phyloP scores from a whole-genome alignment of 768 basidiomycete species.

The Suillus ampliporus region DNA sequence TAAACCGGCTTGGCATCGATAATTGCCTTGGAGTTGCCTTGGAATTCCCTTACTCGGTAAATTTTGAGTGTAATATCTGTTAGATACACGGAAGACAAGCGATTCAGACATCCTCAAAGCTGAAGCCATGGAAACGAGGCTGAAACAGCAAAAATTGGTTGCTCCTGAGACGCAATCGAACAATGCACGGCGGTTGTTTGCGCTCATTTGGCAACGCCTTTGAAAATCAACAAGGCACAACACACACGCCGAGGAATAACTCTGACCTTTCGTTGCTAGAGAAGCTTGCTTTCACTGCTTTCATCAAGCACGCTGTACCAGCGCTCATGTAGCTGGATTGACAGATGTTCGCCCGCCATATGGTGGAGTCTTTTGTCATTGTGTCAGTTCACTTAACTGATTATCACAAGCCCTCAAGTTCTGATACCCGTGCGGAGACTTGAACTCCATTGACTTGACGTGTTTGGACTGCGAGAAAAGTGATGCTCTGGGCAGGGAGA shows the following conservation, averaged over 20 bases:
- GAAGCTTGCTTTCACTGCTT: too few relatives aligned
- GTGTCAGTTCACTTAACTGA: too few relatives aligned
- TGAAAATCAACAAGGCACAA: constrained; percentile 29
- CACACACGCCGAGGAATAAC: too few relatives aligned
- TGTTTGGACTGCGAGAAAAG: too few relatives aligned
- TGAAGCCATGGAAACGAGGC: constrained; percentile 11
- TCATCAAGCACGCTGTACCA: too few relatives aligned
- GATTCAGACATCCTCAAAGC: constrained; percentile 4
- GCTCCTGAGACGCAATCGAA: constrained; percentile 1
- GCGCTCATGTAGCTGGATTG: not conserved
- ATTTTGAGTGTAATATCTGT: not conserved
- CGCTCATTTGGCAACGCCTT: constrained; percentile 14
- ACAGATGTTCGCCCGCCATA: too few relatives aligned
- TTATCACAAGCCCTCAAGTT: too few relatives aligned
- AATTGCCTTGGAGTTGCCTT: too few relatives aligned
- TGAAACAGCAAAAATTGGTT: constrained; percentile 8
- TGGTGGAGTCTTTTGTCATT: too few relatives aligned
- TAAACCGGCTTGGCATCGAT: constrained; percentile 6
- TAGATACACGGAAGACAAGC: constrained; percentile 3
- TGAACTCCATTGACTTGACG: not conserved
- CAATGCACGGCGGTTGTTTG: constrained; percentile 25
- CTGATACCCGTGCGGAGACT: too few relatives aligned
- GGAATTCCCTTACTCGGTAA: constrained; percentile 10
- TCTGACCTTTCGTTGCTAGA: too few relatives aligned
- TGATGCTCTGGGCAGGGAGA: too few relatives aligned